A percentile compares a stretch with the other conserved stretches of the same genome.
phyloP scores from a whole-genome alignment of 139 green algal genomes.

The Diplosphaera chodatii region DNA sequence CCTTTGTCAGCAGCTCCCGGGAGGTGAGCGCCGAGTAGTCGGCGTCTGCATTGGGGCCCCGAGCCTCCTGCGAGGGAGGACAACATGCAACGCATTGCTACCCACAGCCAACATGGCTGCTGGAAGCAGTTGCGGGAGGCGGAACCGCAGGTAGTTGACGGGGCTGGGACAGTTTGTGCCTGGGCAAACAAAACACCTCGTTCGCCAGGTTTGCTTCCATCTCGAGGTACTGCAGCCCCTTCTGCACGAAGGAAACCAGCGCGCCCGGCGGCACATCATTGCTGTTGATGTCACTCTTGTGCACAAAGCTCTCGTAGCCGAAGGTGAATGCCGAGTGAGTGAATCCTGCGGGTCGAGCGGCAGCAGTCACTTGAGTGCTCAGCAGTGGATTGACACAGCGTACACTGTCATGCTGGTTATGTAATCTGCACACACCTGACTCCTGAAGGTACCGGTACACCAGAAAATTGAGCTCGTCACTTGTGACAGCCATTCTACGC shows the following conservation, averaged over 20 bases:
- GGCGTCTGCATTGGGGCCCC: slow-evolving; percentile 63
- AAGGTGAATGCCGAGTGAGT: slow-evolving; percentile 91
- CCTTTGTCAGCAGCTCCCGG: slow-evolving; percentile 82
- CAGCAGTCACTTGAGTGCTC: no score
- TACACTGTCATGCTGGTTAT: no score
- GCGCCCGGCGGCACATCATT: slow-evolving; percentile 85
- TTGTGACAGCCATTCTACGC: slow-evolving; percentile 53
- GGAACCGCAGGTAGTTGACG: no score
- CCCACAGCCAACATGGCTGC: no score
- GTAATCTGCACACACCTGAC: slow-evolving; percentile 24
- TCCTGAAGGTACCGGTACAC: slow-evolving; percentile 94
- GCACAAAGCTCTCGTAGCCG: slow-evolving; percentile 75
- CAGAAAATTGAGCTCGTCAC: slow-evolving; percentile 91
- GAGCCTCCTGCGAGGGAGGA: no score
- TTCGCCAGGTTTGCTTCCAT: slow-evolving; percentile 89
- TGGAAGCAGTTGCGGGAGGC: no score
- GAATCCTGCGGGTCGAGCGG: slow-evolving; percentile 47
- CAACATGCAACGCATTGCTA: no score
- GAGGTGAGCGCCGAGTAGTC: slow-evolving; percentile 82
- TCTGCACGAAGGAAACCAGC: slow-evolving; percentile 92
- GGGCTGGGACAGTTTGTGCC: no score
- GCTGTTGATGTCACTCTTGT: slow-evolving; percentile 55
- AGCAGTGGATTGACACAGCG: no score
- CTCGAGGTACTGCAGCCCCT: slow-evolving; percentile 96
- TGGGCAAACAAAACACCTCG: slow-evolving; percentile 22